These are phyloP conservation scores for Barnettozyma salicaria DNA, from an alignment of 805 yeast species.

Conservation along the genomic window DNA sequence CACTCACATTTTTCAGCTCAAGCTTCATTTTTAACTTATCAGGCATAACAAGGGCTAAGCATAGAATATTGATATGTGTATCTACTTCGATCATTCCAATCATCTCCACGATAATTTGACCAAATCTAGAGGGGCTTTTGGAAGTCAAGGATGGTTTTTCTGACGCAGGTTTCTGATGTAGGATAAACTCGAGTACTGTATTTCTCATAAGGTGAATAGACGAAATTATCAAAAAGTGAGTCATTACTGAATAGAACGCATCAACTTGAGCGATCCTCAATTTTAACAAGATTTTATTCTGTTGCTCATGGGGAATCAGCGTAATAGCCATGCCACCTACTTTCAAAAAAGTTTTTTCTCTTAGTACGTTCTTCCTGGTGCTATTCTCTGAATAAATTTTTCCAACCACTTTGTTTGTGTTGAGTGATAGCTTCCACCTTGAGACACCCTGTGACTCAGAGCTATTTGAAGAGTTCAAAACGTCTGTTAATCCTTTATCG, in stretches of 20 bases:
- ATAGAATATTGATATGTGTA: constrained; percentile 20
- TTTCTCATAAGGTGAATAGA: constrained; percentile 40
- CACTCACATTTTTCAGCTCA: constrained; percentile 33
- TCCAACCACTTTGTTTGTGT: constrained; percentile 20
- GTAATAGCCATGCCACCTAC: constrained; percentile 24
- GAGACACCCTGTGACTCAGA: neutral
- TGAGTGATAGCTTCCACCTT: constrained; percentile 12
- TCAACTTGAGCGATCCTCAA: constrained; percentile 27
- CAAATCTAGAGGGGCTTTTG: constrained; percentile 3
- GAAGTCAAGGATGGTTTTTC: constrained; percentile 14
- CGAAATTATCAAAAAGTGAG: constrained; percentile 42
- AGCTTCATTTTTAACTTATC: constrained; percentile 43
- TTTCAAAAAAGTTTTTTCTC: constrained; percentile 29
- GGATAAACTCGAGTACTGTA: constrained; percentile 27
- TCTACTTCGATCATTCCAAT: constrained; percentile 22
- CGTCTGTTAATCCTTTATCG: constrained; percentile 24
- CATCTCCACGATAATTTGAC: constrained; percentile 14
- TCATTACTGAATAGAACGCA: constrained; percentile 33
- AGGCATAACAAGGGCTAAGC: constrained; percentile 34
- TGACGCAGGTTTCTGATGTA: constrained; percentile 18
- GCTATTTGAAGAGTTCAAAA: constrained; percentile 12
- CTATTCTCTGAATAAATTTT: constrained; percentile 30
- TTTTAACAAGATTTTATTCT: constrained; percentile 23
- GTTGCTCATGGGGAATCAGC: constrained; percentile 19
- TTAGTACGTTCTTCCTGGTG: constrained; percentile 22